These are phyloP conservation scores for Leucosporidium yakuticum DNA, from an alignment of 768 basidiomycete genomes.

Conservation along the genomic window DNA sequence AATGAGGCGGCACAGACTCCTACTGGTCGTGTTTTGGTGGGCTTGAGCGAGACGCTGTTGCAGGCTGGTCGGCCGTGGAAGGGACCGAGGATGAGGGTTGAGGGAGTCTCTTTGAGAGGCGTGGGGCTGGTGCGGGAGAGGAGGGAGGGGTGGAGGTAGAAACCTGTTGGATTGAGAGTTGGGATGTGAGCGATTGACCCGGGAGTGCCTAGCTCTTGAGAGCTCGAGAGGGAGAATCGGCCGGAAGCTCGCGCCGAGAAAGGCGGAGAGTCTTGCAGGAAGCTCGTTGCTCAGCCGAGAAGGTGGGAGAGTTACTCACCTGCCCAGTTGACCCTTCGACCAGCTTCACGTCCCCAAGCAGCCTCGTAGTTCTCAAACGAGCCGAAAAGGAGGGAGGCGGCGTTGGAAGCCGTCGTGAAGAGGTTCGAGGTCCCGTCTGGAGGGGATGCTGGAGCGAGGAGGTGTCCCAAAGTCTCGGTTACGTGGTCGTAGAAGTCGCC, in stretches of 20 bases:
- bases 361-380: constrained; percentile 68
- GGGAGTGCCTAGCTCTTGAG: too few relatives aligned
- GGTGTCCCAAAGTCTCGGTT: constrained; percentile 52
- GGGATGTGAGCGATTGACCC: neutral
- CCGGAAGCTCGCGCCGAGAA: neutral
- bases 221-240: too few relatives aligned
- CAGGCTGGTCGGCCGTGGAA: constrained; percentile 66
- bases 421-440: neutral
- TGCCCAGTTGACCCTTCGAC: constrained; percentile 80
- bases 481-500: constrained; percentile 75
- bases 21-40: constrained; percentile 44
- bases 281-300: too few relatives aligned
- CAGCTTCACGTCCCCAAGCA: constrained; percentile 46
- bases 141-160: constrained; percentile 66
- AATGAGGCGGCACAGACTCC: constrained; percentile 85
- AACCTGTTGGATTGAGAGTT: constrained; percentile 57
- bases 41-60: constrained; percentile 62
- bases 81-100: constrained; percentile 34
- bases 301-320: constrained; percentile 52
- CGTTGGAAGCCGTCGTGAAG: neutral
- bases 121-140: constrained; percentile 49
- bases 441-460: constrained; percentile 47
- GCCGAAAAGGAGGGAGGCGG: constrained; percentile 58
- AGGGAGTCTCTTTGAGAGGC: constrained; percentile 36
- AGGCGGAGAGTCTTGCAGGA: neutral